These are phyloP conservation scores for Purpureocillium takamizusanense DNA, from an alignment of 2,329 filamentous ascomycete genomes.

Conservation along the genomic window DNA sequence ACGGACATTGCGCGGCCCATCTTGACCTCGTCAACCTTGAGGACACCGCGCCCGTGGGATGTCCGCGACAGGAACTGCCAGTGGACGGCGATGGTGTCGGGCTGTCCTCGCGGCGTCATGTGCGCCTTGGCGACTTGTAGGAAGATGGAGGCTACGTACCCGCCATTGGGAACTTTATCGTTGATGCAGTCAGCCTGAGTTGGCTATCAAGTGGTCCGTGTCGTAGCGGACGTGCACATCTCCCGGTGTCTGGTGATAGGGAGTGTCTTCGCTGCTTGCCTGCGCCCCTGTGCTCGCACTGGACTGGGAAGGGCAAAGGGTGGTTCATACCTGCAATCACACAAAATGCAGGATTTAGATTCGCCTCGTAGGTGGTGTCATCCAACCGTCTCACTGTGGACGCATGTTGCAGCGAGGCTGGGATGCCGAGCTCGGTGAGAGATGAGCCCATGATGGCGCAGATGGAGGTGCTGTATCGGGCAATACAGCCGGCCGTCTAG, in stretches of 20 bases:
- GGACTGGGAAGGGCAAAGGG: too few relatives aligned
- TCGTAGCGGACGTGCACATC: too few relatives aligned
- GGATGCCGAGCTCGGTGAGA: neutral
- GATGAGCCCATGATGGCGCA: neutral
- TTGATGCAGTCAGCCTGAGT: neutral
- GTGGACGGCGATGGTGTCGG: conserved; percentile 28
- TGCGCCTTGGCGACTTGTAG: conserved; percentile 25
- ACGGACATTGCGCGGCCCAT: conserved; percentile 30
- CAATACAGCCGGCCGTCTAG: too few relatives aligned
- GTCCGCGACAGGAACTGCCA: conserved; percentile 33
- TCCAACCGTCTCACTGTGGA: neutral
- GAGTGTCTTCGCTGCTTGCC: too few relatives aligned
- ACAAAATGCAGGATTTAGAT: neutral
- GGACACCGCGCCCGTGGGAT: conserved; percentile 23
- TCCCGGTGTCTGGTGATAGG: too few relatives aligned
- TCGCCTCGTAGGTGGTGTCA: neutral
- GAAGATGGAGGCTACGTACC: conserved; percentile 33
- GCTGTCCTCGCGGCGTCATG: conserved; percentile 21
- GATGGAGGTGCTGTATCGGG: too few relatives aligned
- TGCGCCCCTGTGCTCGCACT: too few relatives aligned
- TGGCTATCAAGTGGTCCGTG: too few relatives aligned
- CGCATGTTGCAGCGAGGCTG: neutral
- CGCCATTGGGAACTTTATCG: conserved; percentile 38
- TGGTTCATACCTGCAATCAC: neutral
- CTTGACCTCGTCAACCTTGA: conserved; percentile 32